Conservation (phyloP, 768 basidiomycete species). For the Podaxis mareebaensis region DNA sequence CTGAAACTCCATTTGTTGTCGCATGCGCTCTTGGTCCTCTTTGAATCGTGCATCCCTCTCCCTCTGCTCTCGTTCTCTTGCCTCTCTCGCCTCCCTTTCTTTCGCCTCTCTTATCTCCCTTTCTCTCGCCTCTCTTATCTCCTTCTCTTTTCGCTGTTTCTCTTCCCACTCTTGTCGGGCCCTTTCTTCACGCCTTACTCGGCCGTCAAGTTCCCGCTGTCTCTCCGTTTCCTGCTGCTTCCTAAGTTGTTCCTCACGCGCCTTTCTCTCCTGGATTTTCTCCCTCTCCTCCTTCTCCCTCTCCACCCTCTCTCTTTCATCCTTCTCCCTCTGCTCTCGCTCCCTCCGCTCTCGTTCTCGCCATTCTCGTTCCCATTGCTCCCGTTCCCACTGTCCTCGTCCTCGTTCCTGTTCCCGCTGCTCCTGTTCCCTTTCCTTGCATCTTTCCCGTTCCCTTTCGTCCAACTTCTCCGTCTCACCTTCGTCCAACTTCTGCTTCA, state of each 20-base stretch:
- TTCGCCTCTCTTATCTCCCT: conserved; percentile 19
- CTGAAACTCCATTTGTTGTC: conserved; percentile 42
- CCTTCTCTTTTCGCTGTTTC: conserved; percentile 23
- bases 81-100: conserved; percentile 26
- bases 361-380: conserved; percentile 20
- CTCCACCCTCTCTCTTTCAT: conserved; percentile 24
- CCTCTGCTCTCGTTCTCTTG: conserved; percentile 16
- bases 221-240: conserved; percentile 18
- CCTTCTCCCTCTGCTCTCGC: conserved; percentile 20
- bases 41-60: conserved; percentile 25
- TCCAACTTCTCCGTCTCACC: conserved; percentile 17
- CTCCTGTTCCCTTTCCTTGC: conserved; percentile 20
- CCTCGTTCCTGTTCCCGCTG: conserved; percentile 3
- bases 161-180: conserved; percentile 20
- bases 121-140: conserved; percentile 22
- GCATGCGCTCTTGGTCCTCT: conserved; percentile 27
- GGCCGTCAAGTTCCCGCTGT: conserved; percentile 15
- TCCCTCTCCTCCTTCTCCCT: conserved; percentile 17
- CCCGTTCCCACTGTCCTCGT: conserved; percentile 6
- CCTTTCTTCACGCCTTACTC: conserved; percentile 17
- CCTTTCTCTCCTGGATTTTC: conserved; percentile 22
- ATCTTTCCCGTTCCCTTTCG: conserved; percentile 18
- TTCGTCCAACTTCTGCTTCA: conserved; percentile 8
- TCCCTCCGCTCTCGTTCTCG: conserved; percentile 11
- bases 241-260: conserved; percentile 20